Base-by-base conservation (phyloP, 768 basidiomycete genomes). In the Hypholoma sublateritium region DNA sequence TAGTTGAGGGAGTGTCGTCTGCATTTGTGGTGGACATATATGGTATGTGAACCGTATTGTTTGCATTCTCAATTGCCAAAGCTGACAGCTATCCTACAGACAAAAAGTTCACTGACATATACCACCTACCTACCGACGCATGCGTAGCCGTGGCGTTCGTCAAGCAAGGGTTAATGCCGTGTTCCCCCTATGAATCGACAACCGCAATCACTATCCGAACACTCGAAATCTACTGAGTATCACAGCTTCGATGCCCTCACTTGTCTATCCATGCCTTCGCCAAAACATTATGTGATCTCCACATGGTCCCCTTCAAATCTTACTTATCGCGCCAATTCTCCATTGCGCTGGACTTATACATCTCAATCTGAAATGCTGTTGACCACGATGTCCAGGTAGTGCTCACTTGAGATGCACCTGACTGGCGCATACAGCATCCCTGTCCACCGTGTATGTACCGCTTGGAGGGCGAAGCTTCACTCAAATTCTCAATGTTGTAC, bases 251-350 rank as follows among this genome's bases (percentile, higher is more conserved):
- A 13, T 45, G 44, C 44, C 44, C 44, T 8, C 19, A 13, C 13
- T 17, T 45, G 2, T 17, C 44, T 1, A 45, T 45, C 21, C 44
- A 45, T 3, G 2, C 44, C 44, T 70, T 72, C 43, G 49, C 66
- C 19, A 71, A 70, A 46, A 53, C 53, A 1, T 56, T 75, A 0
- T 71, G 68, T 28, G 68, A 74, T 50, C 24, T 72, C 19, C 67
- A 75, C 13, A 37, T 61, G 12, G 47, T 60, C 0, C 63, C 67
- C 0, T 68, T 60, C 50, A 32, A 58, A 12, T 50, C 46, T 1
- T 58, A 64, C 43, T 46, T 68, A 3, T 41, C 51, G n/a, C 21
- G 57, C 9, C 64, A 69, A 54, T 70, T 71, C 51, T 55, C 59
- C 2, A 65, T 66, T 1, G 59, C 61, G 21, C 67, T 60, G 47